These are phyloP conservation scores for Limnomonas spitsbergensis DNA, from an alignment of 139 green algal species.

Conservation along the genomic window DNA sequence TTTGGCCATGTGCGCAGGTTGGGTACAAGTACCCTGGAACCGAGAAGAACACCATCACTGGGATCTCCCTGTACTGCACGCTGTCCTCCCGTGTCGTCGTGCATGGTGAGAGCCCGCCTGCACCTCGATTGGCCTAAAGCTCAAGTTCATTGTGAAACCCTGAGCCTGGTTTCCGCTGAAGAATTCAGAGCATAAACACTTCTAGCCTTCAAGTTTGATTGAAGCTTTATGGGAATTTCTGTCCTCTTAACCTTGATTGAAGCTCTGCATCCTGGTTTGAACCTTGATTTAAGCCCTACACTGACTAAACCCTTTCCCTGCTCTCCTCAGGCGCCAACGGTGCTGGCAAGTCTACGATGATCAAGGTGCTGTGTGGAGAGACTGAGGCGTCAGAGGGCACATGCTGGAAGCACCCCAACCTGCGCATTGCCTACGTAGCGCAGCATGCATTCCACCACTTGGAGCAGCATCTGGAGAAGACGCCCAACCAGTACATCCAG, in stretches of 20 bases:
- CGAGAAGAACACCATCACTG: slow-evolving; percentile 57
- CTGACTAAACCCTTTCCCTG: no score
- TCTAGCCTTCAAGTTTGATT: no score
- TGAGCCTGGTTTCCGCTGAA: no score
- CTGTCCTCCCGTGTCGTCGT: slow-evolving; percentile 79
- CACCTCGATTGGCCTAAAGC: no score
- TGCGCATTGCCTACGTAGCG: slow-evolving; percentile 92
- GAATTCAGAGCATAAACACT: no score
- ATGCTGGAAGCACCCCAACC: slow-evolving; percentile 88
- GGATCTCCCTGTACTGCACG: slow-evolving; percentile 70
- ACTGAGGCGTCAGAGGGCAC: slow-evolving; percentile 66
- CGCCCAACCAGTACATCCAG: slow-evolving; percentile 93
- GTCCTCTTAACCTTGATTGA: no score
- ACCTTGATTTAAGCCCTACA: no score
- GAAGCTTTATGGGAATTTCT: no score
- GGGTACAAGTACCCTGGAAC: slow-evolving; percentile 82
- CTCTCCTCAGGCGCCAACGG: slow-evolving; percentile 79
- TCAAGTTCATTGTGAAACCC: no score
- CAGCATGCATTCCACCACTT: slow-evolving; percentile 89
- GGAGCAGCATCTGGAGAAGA: slow-evolving; percentile 90
- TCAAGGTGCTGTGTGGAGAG: slow-evolving; percentile 83
- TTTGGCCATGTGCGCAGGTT: no score
- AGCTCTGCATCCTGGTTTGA: no score
- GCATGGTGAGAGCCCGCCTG: no score
- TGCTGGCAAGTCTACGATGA: slow-evolving; percentile 90